A percentile compares a stretch with the other conserved stretches of the same genome.
phyloP scores from a whole-genome alignment of 108 stramenopile genomes.

The Nitzschia palea region DNA sequence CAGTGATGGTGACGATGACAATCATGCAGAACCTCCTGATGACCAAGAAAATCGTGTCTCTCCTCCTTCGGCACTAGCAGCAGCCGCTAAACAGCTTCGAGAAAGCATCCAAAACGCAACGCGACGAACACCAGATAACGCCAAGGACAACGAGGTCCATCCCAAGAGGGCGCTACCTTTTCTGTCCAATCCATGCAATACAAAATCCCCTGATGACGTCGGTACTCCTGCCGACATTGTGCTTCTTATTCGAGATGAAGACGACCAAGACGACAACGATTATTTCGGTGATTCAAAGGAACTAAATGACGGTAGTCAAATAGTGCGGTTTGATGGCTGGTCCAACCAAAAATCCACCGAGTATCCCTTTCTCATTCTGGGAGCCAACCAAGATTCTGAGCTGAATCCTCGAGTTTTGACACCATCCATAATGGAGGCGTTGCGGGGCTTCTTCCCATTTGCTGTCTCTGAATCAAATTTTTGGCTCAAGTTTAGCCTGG shows the following conservation, averaged over 20 bases:
- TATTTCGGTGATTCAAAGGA: not conserved
- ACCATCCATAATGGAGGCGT: conserved; percentile 44
- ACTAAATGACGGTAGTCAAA: not conserved
- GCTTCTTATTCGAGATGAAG: not conserved
- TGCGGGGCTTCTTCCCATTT: conserved; percentile 47
- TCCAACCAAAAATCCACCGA: conserved; percentile 14
- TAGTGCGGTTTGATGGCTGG: conserved; percentile 42
- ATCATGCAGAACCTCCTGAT: no score
- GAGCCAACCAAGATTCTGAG: conserved; percentile 19
- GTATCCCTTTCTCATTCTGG: conserved; percentile 42
- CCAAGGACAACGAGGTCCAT: no score
- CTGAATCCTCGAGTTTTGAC: conserved; percentile 36
- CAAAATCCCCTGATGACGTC: not conserved
- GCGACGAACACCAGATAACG: not conserved
- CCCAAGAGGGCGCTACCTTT: no score
- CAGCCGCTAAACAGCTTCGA: not conserved
- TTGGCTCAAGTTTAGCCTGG: conserved; percentile 61
- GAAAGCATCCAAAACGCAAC: not conserved
- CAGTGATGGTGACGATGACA: not conserved
- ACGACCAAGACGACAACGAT: not conserved
- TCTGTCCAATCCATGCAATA: conserved; percentile 11
- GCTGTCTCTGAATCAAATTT: conserved; percentile 37
- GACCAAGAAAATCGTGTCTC: not conserved
- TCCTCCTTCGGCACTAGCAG: not conserved
- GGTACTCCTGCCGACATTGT: not conserved